Base-by-base conservation (phyloP, 2,329 filamentous ascomycete species). In the Talaromyces amestolkiae region DNA sequence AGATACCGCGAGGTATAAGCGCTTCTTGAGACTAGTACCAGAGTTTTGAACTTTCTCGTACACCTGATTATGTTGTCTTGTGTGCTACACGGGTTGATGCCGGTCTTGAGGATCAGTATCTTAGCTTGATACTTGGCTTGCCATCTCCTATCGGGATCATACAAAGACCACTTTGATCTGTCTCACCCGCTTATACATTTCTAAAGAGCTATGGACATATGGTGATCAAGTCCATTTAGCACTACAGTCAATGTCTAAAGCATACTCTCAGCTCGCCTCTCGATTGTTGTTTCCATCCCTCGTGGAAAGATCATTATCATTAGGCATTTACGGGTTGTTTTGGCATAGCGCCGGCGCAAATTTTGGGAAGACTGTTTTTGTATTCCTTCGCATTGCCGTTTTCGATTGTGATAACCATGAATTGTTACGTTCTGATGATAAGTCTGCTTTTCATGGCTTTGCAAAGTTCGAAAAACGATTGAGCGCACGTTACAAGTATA, bases 311-410 rank as follows among this genome's bases (percentile, higher is more conserved):
- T 59, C 63, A 39, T 51, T 65, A 51, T 53, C 54, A 47, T 54
- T 58, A 49, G 53, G 54, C 59, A 67, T 59, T 62, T 56, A 37
- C 62, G 65, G 27, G 49, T 66, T 64, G 43, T 64, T 67, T 68
- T 67, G 67, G 67, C 67, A 68, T 68, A 68, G 67, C 67, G 66
- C 66, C 66, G 67, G 67, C 67, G 67, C 65, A 67, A 58, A 22
- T 58, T 65, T 66, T 67, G 63, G 64, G 65, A 67, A 67, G 56
- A 64, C 53, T 63, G n/a, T 64, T 66, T 63, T 63, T 35, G 53
- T 49, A 58, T 63, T 66, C 27, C 54, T 58, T 51, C 47, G 31
- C 45, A 51, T 59, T 39, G 37, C 56, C 31, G 19, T 63, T 63
- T 53, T 63, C 51, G 22, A 63, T 19, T 56, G 61, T 45, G 61